Percentiles rank a stretch among this genome's conserved stretches.
phyloP scores from a whole-genome alignment of 768 basidiomycete species.

The Phylloporus rhodoxanthus region DNA sequence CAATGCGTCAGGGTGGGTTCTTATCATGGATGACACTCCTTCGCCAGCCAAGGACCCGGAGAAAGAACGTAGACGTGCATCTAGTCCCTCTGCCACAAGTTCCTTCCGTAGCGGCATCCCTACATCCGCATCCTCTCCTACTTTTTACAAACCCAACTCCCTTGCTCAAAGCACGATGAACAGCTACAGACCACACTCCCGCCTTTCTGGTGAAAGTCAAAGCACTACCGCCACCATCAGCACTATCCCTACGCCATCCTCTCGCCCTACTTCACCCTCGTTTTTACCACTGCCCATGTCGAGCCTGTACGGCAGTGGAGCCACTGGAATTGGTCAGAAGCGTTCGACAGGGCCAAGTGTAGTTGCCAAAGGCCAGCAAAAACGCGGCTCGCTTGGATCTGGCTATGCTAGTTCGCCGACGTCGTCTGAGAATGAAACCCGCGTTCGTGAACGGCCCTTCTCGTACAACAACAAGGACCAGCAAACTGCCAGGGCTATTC shows the following conservation, averaged over 20 bases:
- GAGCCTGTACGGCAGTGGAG: conserved; percentile 40
- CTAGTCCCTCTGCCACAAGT: conserved; percentile 57
- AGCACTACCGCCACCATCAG: conserved; percentile 52
- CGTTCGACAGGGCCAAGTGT: conserved; percentile 50
- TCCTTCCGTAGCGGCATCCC: conserved; percentile 46
- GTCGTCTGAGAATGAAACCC: conserved; percentile 25
- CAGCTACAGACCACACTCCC: conserved; percentile 64
- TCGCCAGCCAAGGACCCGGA: conserved; percentile 56
- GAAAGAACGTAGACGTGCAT: conserved; percentile 52
- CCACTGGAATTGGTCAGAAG: conserved; percentile 45
- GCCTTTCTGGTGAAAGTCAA: conserved; percentile 58
- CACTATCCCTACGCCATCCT: conserved; percentile 59
- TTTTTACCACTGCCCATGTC: conserved; percentile 65
- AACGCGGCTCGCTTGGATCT: conserved; percentile 61
- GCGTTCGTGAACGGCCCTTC: conserved; percentile 23
- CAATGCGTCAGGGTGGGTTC: conserved; percentile 77
- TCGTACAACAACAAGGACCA: conserved; percentile 25
- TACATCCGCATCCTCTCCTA: conserved; percentile 43
- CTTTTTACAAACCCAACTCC: conserved; percentile 38
- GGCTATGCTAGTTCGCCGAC: conserved; percentile 30
- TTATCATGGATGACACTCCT: conserved; percentile 85
- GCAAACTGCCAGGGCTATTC: conserved; percentile 32
- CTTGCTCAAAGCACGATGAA: conserved; percentile 40
- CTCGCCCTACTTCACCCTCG: conserved; percentile 71
- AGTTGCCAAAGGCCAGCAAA: conserved; percentile 39